Evolutionary conservation across 345 rosid genomes (phyloP).

Genomic region (Acer yangbiense): DNA sequence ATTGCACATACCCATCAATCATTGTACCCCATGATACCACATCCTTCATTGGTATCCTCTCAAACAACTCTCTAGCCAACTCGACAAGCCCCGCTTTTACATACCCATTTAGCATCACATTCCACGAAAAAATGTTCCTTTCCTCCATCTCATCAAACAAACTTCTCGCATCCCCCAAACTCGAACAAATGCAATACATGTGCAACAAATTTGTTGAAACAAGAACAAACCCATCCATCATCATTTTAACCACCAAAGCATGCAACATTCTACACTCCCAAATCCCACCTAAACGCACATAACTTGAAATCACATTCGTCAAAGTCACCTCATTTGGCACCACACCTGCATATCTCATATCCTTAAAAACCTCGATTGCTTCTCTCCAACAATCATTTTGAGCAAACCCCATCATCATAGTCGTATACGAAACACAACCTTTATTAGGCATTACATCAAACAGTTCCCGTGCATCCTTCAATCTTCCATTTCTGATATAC

Average conservation of each 20-base stretch:
- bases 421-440: slow-evolving; percentile 65
- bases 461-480: slow-evolving; percentile 55
- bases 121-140: slow-evolving; percentile 72
- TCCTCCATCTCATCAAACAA: slow-evolving; percentile 72
- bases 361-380: slow-evolving; percentile 52
- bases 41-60: slow-evolving; percentile 61
- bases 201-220: slow-evolving; percentile 70
- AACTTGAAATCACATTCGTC: slow-evolving; percentile 57
- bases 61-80: slow-evolving; percentile 57
- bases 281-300: slow-evolving; percentile 52
- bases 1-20: slow-evolving; percentile 60
- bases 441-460: slow-evolving; percentile 64
- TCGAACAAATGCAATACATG: slow-evolving; percentile 61
- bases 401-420: slow-evolving; percentile 69
- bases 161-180: slow-evolving; percentile 54
- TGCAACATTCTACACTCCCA: slow-evolving; percentile 65
- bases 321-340: slow-evolving; percentile 60
- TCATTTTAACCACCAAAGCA: slow-evolving; percentile 53
- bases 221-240: slow-evolving; percentile 45
- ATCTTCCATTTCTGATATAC: slow-evolving; percentile 45
- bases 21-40: slow-evolving; percentile 81
- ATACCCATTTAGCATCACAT: slow-evolving; percentile 87
- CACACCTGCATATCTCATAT: slow-evolving; percentile 57
- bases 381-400: slow-evolving; percentile 48
- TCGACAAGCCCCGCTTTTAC: slow-evolving; percentile 67